These are phyloP conservation scores for Marchantia paleacea DNA, from an alignment of 225 moss, liverwort and hornwort genomes.

Conservation along the genomic window DNA sequence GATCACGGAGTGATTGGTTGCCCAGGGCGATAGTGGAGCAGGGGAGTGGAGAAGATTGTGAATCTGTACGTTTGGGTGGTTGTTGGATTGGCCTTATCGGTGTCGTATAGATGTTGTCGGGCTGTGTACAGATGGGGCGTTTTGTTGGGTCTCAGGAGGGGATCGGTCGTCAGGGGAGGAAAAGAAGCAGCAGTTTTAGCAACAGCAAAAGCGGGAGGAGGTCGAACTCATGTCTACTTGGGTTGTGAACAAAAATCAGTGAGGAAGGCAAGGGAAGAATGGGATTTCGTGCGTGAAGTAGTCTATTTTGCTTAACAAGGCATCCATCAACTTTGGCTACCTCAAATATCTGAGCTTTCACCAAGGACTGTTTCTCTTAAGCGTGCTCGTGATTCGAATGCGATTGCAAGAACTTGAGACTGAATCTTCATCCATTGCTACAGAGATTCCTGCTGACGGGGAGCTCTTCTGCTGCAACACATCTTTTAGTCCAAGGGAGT, in stretches of 20 bases:
- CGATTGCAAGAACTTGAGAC: background rate
- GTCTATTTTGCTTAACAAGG: background rate
- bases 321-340: background rate
- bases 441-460: background rate
- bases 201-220: background rate
- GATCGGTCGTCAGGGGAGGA: background rate
- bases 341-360: background rate
- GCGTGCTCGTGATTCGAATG: background rate
- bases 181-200: background rate
- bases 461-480: background rate
- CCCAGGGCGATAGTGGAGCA: background rate
- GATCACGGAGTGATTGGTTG: background rate
- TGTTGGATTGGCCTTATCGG: background rate
- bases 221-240: background rate
- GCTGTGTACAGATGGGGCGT: conserved; percentile 5
- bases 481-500: background rate
- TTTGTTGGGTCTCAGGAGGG: too few species aligned
- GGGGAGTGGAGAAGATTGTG: background rate
- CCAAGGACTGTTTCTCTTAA: background rate
- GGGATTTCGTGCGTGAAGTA: background rate
- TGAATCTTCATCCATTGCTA: background rate
- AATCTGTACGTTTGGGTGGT: background rate
- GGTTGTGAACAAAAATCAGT: background rate
- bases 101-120: background rate
- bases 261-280: background rate